Conservation (phyloP, 78 protist genomes). For the Emiliania huxleyi region DNA sequence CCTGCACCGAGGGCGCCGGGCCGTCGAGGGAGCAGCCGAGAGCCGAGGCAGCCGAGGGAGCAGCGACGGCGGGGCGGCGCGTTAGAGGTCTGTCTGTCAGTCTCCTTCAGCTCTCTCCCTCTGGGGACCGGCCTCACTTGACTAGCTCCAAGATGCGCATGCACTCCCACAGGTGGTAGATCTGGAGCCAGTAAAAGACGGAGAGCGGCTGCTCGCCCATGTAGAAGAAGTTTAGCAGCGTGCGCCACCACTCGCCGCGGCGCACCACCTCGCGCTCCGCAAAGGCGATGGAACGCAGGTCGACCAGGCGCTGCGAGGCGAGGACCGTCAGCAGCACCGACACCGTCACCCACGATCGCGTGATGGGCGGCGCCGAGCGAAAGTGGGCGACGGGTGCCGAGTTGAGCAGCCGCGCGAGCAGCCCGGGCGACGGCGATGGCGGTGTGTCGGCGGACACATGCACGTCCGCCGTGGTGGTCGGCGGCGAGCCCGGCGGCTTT, state of each 20-base stretch:
- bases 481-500: too few relatives aligned
- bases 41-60: too few relatives aligned
- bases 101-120: too few relatives aligned
- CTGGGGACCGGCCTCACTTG: too few relatives aligned
- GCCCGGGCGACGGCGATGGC: too few relatives aligned
- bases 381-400: background rate
- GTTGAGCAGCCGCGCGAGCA: background rate
- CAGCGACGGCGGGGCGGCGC: too few relatives aligned
- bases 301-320: background rate
- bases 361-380: background rate
- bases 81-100: too few relatives aligned
- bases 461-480: too few relatives aligned
- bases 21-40: too few relatives aligned
- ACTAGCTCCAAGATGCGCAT: background rate
- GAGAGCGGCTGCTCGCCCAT: background rate
- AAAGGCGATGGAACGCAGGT: background rate
- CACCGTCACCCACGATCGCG: background rate
- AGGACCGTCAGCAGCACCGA: background rate
- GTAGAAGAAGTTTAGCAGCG: background rate
- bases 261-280: background rate
- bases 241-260: background rate
- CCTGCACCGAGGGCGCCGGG: too few relatives aligned
- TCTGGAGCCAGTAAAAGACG: background rate
- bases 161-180: slow-evolving; percentile 19
- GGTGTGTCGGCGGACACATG: too few relatives aligned